phyloP scores from a whole-genome alignment of 495 filamentous ascomycete species.

The Patellaria atrata region DNA sequence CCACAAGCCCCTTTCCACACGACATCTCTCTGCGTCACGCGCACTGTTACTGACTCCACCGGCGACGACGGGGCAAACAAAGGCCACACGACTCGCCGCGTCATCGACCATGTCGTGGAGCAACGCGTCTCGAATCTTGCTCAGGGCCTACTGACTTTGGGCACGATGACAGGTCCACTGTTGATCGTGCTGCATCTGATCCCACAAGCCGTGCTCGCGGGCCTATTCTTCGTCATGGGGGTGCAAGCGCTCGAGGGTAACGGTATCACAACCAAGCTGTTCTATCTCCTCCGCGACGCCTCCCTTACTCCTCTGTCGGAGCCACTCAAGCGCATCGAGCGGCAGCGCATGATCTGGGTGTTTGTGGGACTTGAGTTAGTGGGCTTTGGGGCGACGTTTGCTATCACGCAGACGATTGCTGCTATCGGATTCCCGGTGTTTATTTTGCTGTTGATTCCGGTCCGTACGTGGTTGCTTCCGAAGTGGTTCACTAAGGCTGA shows the following conservation, averaged over 20 bases:
- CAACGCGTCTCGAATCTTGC: slow-evolving; percentile 79
- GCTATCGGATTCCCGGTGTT: slow-evolving; percentile 86
- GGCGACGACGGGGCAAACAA: slow-evolving; percentile 42
- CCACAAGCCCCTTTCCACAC: slow-evolving; percentile 89
- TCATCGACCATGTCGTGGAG: slow-evolving; percentile 57
- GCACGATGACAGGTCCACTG: slow-evolving; percentile 78
- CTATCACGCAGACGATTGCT: slow-evolving; percentile 90
- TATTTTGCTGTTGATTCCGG: slow-evolving; percentile 67
- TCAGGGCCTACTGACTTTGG: slow-evolving; percentile 69
- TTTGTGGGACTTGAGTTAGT: slow-evolving; percentile 66
- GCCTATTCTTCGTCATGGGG: slow-evolving; percentile 92
- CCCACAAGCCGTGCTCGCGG: slow-evolving; percentile 75
- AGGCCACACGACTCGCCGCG: slow-evolving; percentile 41
- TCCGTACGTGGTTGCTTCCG: slow-evolving; percentile 60
- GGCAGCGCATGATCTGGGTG: slow-evolving; percentile 46
- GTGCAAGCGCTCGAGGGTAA: slow-evolving; percentile 34
- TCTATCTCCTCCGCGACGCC: slow-evolving; percentile 59
- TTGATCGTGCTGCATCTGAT: slow-evolving; percentile 72
- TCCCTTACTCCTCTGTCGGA: slow-evolving; percentile 47
- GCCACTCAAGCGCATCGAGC: slow-evolving; percentile 45
- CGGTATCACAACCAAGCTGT: slow-evolving; percentile 66
- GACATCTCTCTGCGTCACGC: slow-evolving; percentile 39
- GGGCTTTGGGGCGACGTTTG: slow-evolving; percentile 77
- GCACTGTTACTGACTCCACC: slow-evolving; percentile 26
- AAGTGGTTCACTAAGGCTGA: slow-evolving; percentile 53